Percentiles rank a stretch among this genome's conserved stretches.
phyloP scores from a whole-genome alignment of 306 rosid species.

The Gleditsia sinensis region DNA sequence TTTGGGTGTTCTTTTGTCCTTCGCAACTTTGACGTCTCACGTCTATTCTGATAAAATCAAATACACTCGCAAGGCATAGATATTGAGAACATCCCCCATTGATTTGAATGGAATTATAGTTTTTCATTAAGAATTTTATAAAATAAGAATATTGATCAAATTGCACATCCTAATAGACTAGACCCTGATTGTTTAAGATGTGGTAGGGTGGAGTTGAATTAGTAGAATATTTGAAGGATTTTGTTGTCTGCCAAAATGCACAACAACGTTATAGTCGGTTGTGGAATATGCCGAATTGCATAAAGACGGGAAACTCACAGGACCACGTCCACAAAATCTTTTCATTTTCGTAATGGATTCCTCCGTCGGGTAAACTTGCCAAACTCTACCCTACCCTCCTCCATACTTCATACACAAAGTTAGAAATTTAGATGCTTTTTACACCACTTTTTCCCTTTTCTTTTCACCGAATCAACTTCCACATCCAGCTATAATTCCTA shows the following conservation, averaged over 20 bases:
- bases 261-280: neutral
- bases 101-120: too few species aligned
- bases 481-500: too few species aligned
- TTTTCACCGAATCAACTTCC: neutral
- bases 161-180: too few species aligned
- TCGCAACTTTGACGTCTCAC: too few species aligned
- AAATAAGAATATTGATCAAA: too few species aligned
- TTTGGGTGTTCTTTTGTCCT: too few species aligned
- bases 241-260: neutral
- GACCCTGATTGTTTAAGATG: too few species aligned
- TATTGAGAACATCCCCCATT: too few species aligned
- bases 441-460: constrained; percentile 1
- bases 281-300: constrained; percentile 17
- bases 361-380: neutral
- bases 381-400: neutral
- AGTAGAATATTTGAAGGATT: neutral
- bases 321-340: neutral
- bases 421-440: constrained; percentile 5
- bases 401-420: neutral
- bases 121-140: too few species aligned
- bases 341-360: neutral
- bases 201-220: too few species aligned
- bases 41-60: too few species aligned
- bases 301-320: constrained; percentile 5
- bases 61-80: too few species aligned